These are phyloP conservation scores for Neonectria hederae DNA, from an alignment of 2,329 filamentous ascomycete species.

Conservation along the genomic window DNA sequence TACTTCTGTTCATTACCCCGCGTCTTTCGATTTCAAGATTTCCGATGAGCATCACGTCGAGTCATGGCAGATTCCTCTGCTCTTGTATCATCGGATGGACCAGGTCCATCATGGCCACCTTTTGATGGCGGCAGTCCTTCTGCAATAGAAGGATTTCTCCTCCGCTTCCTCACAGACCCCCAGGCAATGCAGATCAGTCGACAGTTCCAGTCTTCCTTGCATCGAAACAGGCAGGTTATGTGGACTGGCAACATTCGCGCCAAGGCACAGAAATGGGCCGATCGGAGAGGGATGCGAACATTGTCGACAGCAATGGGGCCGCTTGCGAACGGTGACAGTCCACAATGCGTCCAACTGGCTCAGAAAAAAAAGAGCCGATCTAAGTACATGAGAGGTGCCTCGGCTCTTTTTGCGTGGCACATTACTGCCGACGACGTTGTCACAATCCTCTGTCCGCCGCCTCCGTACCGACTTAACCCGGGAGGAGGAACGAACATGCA, in stretches of 20 bases:
- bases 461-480: slow-evolving; percentile 30
- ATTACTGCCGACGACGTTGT: slow-evolving; percentile 22
- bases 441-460: slow-evolving; percentile 28
- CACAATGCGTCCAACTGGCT: neutral
- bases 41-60: too few species aligned
- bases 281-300: slow-evolving; percentile 23
- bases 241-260: slow-evolving; percentile 32
- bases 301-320: slow-evolving; percentile 31
- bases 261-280: slow-evolving; percentile 29
- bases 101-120: neutral
- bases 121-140: neutral
- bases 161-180: neutral
- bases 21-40: too few species aligned
- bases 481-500: slow-evolving; percentile 25
- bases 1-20: too few species aligned
- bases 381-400: slow-evolving; percentile 34
- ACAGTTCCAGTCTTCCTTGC: slow-evolving; percentile 5
- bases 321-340: slow-evolving; percentile 11
- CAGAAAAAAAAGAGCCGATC: neutral
- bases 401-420: slow-evolving; percentile 29
- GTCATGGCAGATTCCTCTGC: too few species aligned
- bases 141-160: neutral
- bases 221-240: slow-evolving; percentile 25
- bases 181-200: slow-evolving; percentile 3
- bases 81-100: too few species aligned